phyloP scores from a whole-genome alignment of 1,284 basidiomycete species.

The Leccinum fuscescens region DNA sequence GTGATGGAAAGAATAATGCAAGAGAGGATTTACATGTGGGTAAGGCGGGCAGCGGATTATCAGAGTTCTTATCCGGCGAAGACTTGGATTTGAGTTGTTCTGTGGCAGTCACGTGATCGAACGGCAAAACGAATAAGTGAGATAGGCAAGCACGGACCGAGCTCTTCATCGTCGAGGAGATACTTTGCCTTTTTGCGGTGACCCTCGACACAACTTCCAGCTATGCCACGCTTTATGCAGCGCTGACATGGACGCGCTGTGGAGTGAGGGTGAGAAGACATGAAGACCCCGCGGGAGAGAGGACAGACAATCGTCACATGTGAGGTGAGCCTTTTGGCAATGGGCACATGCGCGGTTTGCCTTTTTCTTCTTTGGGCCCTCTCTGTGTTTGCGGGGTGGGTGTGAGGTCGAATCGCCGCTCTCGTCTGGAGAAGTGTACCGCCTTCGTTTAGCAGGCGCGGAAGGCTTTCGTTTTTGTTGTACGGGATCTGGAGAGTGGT shows the following conservation, averaged over 20 bases:
- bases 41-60: slow-evolving; percentile 28
- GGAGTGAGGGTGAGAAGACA: slow-evolving; percentile 18
- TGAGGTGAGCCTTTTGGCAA: slow-evolving; percentile 95
- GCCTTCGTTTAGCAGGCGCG: slow-evolving; percentile 39
- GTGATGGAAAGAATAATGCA: not conserved
- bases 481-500: slow-evolving; percentile 11
- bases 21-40: slow-evolving; percentile 30
- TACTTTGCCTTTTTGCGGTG: slow-evolving; percentile 98
- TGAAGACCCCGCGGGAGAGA: slow-evolving; percentile 13
- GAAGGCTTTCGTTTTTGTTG: slow-evolving; percentile 17
- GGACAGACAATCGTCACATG: slow-evolving; percentile 89
- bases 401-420: slow-evolving; percentile 45
- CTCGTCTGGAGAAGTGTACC: slow-evolving; percentile 46
- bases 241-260: slow-evolving; percentile 92
- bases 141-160: slow-evolving; percentile 54
- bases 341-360: slow-evolving; percentile 91
- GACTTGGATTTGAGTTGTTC: slow-evolving; percentile 57
- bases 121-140: slow-evolving; percentile 19
- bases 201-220: slow-evolving; percentile 88
- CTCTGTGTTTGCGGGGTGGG: slow-evolving; percentile 52
- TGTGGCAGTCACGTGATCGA: slow-evolving; percentile 44
- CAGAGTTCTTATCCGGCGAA: slow-evolving; percentile 19
- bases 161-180: slow-evolving; percentile 87
- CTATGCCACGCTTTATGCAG: slow-evolving; percentile 92
- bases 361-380: slow-evolving; percentile 87